Conservation (phyloP, 1,139 yeast genomes). For the Geotrichum klebahnii region DNA sequence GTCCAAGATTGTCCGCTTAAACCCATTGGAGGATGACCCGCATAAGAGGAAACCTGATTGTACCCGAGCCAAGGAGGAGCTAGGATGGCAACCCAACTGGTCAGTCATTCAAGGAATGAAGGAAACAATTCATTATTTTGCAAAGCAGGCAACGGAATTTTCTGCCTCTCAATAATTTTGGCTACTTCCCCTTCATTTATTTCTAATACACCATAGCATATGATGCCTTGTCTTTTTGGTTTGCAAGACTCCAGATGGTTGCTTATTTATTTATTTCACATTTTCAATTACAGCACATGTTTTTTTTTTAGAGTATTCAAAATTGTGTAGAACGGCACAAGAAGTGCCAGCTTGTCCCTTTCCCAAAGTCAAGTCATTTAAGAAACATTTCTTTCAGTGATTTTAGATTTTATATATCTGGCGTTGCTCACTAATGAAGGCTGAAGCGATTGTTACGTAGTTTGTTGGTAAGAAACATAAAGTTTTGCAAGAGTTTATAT, state of each 20-base stretch:
- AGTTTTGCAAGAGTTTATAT: not conserved
- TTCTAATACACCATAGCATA: not conserved
- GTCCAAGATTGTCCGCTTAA: conserved; percentile 24
- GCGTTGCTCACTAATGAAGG: too few species aligned
- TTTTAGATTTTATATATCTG: too few species aligned
- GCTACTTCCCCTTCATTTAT: not conserved
- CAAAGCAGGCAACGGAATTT: conserved; percentile 22
- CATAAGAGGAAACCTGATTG: conserved; percentile 30
- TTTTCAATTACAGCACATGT: too few species aligned
- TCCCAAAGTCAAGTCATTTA: too few species aligned
- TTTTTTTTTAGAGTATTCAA: too few species aligned
- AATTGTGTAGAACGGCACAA: too few species aligned
- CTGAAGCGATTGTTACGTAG: not conserved
- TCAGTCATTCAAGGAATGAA: conserved; percentile 27
- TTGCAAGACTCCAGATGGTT: too few species aligned
- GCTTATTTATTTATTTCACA: too few species aligned
- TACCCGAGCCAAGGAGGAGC: conserved; percentile 26
- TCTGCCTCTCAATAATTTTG: not conserved
- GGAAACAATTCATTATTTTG: conserved; percentile 30
- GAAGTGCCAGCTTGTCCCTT: too few species aligned
- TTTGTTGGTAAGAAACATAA: not conserved
- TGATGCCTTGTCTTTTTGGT: too few species aligned
- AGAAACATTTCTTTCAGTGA: too few species aligned
- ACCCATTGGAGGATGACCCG: conserved; percentile 31
- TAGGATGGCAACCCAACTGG: conserved; percentile 32